Conservation (phyloP, 1,284 basidiomycete species). For the Ustilago esculenta region DNA sequence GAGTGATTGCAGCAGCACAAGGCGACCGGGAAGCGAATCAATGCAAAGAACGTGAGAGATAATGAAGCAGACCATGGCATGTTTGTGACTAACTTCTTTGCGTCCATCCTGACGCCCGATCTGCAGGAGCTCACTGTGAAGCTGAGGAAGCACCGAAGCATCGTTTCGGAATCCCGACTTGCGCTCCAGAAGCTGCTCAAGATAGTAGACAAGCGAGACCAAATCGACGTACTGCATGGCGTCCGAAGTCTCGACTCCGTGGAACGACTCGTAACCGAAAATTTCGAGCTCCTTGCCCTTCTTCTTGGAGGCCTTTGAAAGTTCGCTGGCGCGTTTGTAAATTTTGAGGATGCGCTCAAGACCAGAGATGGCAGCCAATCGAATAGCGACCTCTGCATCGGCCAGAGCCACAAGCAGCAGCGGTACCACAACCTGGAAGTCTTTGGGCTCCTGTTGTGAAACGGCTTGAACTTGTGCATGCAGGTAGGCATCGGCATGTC, state of each 20-base stretch:
- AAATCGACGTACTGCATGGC: slow-evolving; percentile 80
- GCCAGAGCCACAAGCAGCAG: slow-evolving; percentile 77
- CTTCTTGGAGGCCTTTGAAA: slow-evolving; percentile 33
- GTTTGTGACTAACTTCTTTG: slow-evolving; percentile 75
- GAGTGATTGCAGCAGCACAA: slow-evolving; percentile 74
- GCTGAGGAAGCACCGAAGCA: slow-evolving; percentile 72
- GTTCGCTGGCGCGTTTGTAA: slow-evolving; percentile 65
- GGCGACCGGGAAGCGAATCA: slow-evolving; percentile 71
- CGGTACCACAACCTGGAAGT: slow-evolving; percentile 89
- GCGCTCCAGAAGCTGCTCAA: slow-evolving; percentile 70
- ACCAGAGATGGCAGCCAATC: slow-evolving; percentile 76
- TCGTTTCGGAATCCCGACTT: slow-evolving; percentile 74
- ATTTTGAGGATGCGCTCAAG: slow-evolving; percentile 71
- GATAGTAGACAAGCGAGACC: slow-evolving; percentile 77
- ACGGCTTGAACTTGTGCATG: slow-evolving; percentile 67
- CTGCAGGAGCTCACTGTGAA: slow-evolving; percentile 75
- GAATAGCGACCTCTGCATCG: slow-evolving; percentile 71
- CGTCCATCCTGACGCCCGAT: slow-evolving; percentile 72
- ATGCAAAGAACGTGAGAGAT: slow-evolving; percentile 82
- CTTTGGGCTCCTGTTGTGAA: slow-evolving; percentile 49
- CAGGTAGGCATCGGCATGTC: slow-evolving; percentile 76
- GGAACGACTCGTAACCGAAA: slow-evolving; percentile 84
- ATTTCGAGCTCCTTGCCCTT: slow-evolving; percentile 70
- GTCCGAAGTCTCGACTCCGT: slow-evolving; percentile 73
- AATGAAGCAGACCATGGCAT: slow-evolving; percentile 79